A percentile compares a stretch with the other conserved stretches of the same genome.
phyloP scores from a whole-genome alignment of 768 basidiomycete species.

The Mrakia frigida region DNA sequence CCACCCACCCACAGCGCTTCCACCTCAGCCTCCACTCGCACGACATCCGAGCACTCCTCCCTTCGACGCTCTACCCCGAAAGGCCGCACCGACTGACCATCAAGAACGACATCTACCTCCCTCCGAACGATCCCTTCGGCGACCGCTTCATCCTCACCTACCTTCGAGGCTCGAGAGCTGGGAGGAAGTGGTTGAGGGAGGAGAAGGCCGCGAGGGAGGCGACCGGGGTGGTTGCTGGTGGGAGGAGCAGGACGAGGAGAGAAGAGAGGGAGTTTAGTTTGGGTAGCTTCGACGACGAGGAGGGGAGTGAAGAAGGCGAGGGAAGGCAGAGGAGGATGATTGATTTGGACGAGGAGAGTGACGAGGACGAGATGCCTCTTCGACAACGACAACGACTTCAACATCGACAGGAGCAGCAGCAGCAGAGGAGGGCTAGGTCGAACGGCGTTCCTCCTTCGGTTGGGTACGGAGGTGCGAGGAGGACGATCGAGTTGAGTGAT shows the following conservation, averaged over 20 bases:
- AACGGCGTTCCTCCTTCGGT: background rate
- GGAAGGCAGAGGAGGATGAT: background rate
- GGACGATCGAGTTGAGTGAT: slow-evolving; percentile 10
- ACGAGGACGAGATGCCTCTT: background rate
- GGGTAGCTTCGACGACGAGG: background rate
- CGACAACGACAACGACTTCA: no score
- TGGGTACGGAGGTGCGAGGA: background rate
- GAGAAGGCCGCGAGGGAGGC: background rate
- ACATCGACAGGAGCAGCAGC: no score
- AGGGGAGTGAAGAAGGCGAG: background rate
- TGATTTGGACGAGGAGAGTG: background rate
- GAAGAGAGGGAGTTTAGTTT: background rate
- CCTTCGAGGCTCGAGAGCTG: background rate
- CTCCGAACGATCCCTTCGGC: background rate
- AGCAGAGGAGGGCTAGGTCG: slow-evolving; percentile 3
- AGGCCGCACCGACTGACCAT: background rate
- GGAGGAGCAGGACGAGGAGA: background rate
- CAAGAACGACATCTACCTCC: background rate
- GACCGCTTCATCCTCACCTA: slow-evolving; percentile 2
- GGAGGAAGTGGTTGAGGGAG: background rate
- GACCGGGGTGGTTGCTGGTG: background rate
- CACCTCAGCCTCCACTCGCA: background rate
- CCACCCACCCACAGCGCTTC: background rate
- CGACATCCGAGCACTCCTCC: slow-evolving; percentile 6
- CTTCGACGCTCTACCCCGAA: slow-evolving; percentile 6